These are phyloP conservation scores for Picea mariana DNA, from an alignment of 83 land plant genomes.

Conservation along the genomic window DNA sequence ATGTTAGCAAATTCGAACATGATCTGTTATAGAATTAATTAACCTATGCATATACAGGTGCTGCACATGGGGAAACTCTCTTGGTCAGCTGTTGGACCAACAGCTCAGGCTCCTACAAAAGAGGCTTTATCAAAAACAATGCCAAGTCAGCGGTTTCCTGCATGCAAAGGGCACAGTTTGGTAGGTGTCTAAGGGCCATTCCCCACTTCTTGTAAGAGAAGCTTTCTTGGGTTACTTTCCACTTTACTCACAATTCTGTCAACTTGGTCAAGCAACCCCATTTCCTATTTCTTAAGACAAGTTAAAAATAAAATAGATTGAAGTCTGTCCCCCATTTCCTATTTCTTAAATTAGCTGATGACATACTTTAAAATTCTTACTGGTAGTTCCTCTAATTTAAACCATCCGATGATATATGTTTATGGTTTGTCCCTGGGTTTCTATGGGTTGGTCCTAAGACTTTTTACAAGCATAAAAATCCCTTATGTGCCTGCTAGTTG, in stretches of 20 bases:
- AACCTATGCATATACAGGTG: conserved; percentile 42
- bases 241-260: too few species aligned
- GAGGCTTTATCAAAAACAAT: conserved; percentile 48
- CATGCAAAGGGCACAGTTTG: conserved; percentile 94
- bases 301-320: background rate
- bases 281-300: background rate
- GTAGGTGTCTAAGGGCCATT: conserved; percentile 26
- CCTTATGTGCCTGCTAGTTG: too few species aligned
- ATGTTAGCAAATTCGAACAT: background rate
- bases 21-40: background rate
- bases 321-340: background rate
- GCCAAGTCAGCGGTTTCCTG: conserved; percentile 67
- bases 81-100: conserved; percentile 50
- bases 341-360: background rate
- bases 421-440: too few species aligned
- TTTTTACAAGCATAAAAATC: too few species aligned
- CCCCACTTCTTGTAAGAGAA: background rate
- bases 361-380: too few species aligned
- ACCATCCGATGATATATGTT: too few species aligned
- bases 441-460: too few species aligned
- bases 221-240: background rate
- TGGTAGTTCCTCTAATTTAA: too few species aligned
- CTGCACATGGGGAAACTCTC: conserved; percentile 73
- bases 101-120: conserved; percentile 31
- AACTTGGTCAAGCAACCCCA: too few species aligned